Base-by-base conservation (phyloP, 352 stramenopile species). In the Phytophthora tubulina region DNA sequence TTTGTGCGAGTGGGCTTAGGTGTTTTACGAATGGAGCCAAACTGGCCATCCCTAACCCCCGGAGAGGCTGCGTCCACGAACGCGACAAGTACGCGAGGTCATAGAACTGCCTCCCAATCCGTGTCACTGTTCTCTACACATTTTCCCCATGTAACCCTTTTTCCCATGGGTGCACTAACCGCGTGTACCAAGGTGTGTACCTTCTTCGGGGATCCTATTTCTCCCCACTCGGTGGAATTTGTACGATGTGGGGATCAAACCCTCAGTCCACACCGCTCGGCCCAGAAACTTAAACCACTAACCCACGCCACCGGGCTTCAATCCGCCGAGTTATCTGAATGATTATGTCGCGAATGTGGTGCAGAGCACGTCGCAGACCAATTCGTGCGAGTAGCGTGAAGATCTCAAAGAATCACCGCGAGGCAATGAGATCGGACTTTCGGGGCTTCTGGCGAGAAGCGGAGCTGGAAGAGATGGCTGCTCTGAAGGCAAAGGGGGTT, bases 201-300 rank as follows among this genome's bases (percentile, higher is more conserved):
- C 39, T 49, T 49, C n/a, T 10, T 49, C 8, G 39, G 39, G 13
- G 39, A 10, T 4, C 39, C 39, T 45, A 45, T n/a, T 49, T 49
- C 14, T 30, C n/a, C 42, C 42, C 42, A 30, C 15, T 49, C 42
- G 10, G 42, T 8, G n/a, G n/a, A 49, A 31, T 31, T 49, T 49
- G 42, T 49, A 49, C 42, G n/a, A 15, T 49, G 15, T 49, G 42
- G 42, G 42, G 3, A 49, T 49, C 42, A 15, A 49, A 49, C 42
- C 11, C n/a, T 8, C 42, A 49, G 42, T 49, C 42, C 42, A 49
- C 9, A 31, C 42, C 42, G 42, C n/a, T 49, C 9, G 42, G 42
- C 30, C 42, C 42, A 31, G 42, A 49, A 4, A 15, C 2, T 49
- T 49, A 49, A 10, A 49, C 1, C 42, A 49, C 42, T 49, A 30